phyloP scores from a whole-genome alignment of 2,329 filamentous ascomycete species.

The Trichoderma breve region DNA sequence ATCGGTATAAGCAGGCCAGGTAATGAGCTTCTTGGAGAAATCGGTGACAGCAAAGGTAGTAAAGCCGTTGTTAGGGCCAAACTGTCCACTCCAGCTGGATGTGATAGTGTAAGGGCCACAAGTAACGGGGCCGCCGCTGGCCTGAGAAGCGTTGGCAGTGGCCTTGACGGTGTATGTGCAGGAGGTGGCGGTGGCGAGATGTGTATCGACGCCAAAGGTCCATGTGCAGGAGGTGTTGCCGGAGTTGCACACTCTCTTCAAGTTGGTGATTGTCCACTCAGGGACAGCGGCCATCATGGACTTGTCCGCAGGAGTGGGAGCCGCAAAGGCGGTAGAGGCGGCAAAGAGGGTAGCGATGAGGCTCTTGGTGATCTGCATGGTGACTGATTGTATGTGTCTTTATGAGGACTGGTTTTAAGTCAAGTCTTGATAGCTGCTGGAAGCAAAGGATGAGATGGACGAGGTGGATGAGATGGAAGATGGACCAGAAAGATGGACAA shows the following conservation, averaged over 20 bases:
- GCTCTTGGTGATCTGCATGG: constrained; percentile 45
- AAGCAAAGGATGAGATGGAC: neutral
- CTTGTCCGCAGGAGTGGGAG: constrained; percentile 33
- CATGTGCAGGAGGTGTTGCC: constrained; percentile 43
- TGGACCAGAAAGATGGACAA: neutral
- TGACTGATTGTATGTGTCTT: constrained; percentile 26
- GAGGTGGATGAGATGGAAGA: neutral
- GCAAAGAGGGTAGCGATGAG: constrained; percentile 37
- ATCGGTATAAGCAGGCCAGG: constrained; percentile 55
- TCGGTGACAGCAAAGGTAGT: constrained; percentile 52
- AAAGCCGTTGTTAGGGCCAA: constrained; percentile 52
- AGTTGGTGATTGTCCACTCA: constrained; percentile 43
- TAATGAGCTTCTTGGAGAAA: constrained; percentile 42
- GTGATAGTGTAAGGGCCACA: constrained; percentile 53
- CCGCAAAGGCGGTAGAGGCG: constrained; percentile 37
- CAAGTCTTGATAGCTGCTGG: neutral
- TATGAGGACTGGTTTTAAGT: neutral
- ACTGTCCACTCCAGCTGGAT: constrained; percentile 55
- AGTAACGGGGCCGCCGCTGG: constrained; percentile 39
- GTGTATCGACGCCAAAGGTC: constrained; percentile 44
- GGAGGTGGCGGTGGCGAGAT: constrained; percentile 30
- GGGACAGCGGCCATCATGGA: constrained; percentile 42
- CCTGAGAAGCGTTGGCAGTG: constrained; percentile 33
- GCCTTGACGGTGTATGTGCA: constrained; percentile 43
- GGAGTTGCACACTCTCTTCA: constrained; percentile 41